phyloP scores from a whole-genome alignment of 2,329 filamentous ascomycete species.

The Colletotrichum phormii region DNA sequence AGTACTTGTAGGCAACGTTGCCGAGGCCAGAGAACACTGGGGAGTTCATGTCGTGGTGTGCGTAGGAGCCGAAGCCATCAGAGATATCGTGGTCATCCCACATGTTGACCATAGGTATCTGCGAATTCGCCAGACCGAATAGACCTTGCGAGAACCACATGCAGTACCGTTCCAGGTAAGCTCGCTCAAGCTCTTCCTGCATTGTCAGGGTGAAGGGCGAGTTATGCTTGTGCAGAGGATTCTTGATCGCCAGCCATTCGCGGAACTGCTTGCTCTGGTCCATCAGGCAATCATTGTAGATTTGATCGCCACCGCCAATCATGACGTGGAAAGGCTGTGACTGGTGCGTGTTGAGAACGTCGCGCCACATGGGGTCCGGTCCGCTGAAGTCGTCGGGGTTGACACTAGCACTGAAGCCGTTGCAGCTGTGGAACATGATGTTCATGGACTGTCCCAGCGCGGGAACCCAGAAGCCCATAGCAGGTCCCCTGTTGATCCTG shows the following conservation, averaged over 20 bases:
- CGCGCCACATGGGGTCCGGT: conserved; percentile 96
- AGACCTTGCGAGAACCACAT: conserved; percentile 98
- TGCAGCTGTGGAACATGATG: conserved; percentile 98
- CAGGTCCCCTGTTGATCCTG: conserved; percentile 91
- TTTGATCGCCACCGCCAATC: conserved; percentile 96
- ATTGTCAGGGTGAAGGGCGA: conserved; percentile 83
- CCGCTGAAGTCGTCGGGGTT: conserved; percentile 86
- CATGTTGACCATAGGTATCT: conserved; percentile 99
- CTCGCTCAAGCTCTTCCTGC: conserved; percentile 88
- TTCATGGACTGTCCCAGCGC: conserved; percentile 90
- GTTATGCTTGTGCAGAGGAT: conserved; percentile 82
- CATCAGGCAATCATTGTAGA: conserved; percentile 92
- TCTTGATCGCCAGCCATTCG: conserved; percentile 86
- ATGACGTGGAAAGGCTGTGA: conserved; percentile 96
- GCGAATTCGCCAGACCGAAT: conserved; percentile 90
- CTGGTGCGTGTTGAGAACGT: conserved; percentile 93
- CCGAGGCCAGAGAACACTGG: conserved; percentile 92
- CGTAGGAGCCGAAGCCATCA: conserved; percentile 93
- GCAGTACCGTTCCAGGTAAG: conserved; percentile 89
- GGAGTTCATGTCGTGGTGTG: conserved; percentile 89
- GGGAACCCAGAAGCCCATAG: conserved; percentile 95
- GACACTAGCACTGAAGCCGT: conserved; percentile 88
- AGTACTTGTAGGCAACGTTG: conserved; percentile 96
- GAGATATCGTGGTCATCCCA: conserved; percentile 96
- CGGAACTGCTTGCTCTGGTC: conserved; percentile 80